These are phyloP conservation scores for Fusarium pseudocircinatum DNA, from an alignment of 2,329 filamentous ascomycete species.

Conservation along the genomic window DNA sequence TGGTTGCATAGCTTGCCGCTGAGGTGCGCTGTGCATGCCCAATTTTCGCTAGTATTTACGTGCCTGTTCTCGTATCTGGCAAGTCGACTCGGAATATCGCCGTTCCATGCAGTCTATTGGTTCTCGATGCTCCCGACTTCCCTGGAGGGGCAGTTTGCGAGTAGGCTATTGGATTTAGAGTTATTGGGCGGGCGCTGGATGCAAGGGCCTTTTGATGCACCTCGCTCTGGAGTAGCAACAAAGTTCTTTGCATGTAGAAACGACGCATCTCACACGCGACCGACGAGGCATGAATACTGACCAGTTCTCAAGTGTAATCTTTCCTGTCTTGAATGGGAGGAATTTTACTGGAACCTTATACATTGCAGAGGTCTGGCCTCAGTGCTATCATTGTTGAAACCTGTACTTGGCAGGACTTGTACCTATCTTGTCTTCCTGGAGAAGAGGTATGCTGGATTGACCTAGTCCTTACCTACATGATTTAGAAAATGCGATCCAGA, in stretches of 20 bases:
- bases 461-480: accelerated
- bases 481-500: too few relatives aligned
- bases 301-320: too few relatives aligned
- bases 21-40: not conserved
- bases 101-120: not conserved
- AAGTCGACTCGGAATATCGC: not conserved
- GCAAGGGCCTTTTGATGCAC: not conserved
- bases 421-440: too few relatives aligned
- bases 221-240: not conserved
- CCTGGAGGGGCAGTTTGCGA: not conserved
- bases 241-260: not conserved
- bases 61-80: not conserved
- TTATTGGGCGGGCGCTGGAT: not conserved
- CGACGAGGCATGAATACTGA: accelerated
- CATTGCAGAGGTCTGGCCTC: too few relatives aligned
- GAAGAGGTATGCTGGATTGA: too few relatives aligned
- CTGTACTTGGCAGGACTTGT: too few relatives aligned
- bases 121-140: not conserved
- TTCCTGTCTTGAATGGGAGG: not conserved
- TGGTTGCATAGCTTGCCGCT: not conserved
- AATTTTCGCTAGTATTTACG: not conserved
- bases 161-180: not conserved
- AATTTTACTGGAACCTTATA: accelerated
- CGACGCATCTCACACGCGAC: not conserved
- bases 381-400: not conserved